Base-by-base conservation (phyloP, 192 early-diverging fungal genomes). In the Entophlyctis helioformis region DNA sequence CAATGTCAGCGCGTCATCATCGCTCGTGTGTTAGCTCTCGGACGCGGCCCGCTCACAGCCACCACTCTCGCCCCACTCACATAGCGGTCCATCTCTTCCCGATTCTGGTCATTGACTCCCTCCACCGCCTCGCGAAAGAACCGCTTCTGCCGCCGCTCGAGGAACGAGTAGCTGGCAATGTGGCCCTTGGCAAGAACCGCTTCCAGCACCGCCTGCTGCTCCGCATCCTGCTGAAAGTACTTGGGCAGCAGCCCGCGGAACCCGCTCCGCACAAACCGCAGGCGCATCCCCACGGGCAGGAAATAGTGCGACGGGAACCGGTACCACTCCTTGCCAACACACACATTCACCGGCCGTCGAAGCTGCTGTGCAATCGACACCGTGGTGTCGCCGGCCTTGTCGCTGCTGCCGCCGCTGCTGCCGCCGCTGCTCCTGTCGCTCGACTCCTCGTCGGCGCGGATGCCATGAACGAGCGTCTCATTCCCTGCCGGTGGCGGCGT, bases 291-390 rank as follows among this genome's bases (percentile, higher is more conserved):
- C 20, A 66, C 60, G 5, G 92, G 95, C 8, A 96, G 53, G 57
- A 89, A 89, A 65, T 85, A 98, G 47, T 91, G 87, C 10, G 79
- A 80, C 4, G 91, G 91, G 57, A 91, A 98, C 24, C 89, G 53
- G 57, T 98, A 82, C 95, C 95, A 98, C 47, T 91, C 95, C 46
- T 81, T 86, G 28, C 86, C 92, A 44, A 96, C 68, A 59, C 95
- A 98, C 20, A 96, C 43, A 20, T 46, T 47, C 39, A 21, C 34
- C n/a, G 35, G 35, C 29, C 10, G n/a, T n/a, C n/a, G n/a, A n/a
- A n/a, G n/a, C n/a, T n/a, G n/a, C n/a, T n/a, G n/a, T n/a, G n/a
- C n/a, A n/a, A n/a, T n/a, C n/a, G n/a, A n/a, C n/a, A n/a, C n/a
- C n/a, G n/a, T n/a, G n/a, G n/a, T n/a, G n/a, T n/a, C n/a, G n/a